Base-by-base conservation (phyloP, 2,329 filamentous ascomycete species). In the Penicillium expansum region DNA sequence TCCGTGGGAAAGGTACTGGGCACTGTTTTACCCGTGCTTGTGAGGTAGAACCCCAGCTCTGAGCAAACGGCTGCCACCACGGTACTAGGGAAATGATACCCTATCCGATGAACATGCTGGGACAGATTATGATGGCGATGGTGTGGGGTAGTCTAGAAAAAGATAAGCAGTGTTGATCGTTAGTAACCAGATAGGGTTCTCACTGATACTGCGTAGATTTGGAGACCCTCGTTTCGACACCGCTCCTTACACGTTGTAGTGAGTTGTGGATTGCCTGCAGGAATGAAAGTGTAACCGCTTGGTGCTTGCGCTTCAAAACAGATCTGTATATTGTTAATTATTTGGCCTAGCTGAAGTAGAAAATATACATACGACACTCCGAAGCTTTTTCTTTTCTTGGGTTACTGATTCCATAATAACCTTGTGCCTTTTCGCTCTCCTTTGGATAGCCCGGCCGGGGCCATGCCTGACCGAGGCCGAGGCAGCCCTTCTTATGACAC, bases 81-180 rank as follows among this genome's bases (percentile, higher is more conserved):
- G n/a, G 80, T 74, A 56, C 80, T 80, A 7, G 83, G 83, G 59
- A 88, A 87, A 67, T 87, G 84, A 67, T 85, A 83, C 16, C 85
- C 85, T 59, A 86, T 80, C 39, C 84, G 79, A 62, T 85, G 80
- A 48, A 86, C 80, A 67, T 87, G 83, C 64, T 84, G 80, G 2
- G 83, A 84, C 2, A 87, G 72, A 57, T 80, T 78, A 51, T 82
- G 79, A 13, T 75, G 79, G 48, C 79, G 71, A 58, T 75, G 71
- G 64, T 82, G 77, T 29, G 76, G 80, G 44, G 77, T 81, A 58
- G 79, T 82, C 77, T 82, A 59, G 16, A 53, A 52, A 45, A 38
- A 52, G n/a, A 63, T 67, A 56, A 64, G 60, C 47, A 62, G 48
- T 52, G 44, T 50, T 50, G 37, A 47, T 56, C 18, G 44, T 60